These are phyloP conservation scores for Rhizopus arrhizus DNA, from an alignment of 371 early-diverging fungal species.

Conservation along the genomic window DNA sequence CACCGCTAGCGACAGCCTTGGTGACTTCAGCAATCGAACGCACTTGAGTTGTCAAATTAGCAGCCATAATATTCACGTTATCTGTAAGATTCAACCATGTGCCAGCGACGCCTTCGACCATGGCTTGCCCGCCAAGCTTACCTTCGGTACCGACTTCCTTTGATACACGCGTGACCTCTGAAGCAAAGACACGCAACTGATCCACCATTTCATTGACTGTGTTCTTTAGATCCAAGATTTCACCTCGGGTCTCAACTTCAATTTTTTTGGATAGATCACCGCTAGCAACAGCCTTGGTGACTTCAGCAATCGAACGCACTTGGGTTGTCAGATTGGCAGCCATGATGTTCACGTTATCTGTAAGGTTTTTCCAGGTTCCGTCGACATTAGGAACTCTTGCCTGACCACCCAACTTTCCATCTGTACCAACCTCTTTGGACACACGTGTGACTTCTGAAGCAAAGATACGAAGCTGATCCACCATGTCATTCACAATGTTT, in stretches of 20 bases:
- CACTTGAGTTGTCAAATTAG: conserved; percentile 33
- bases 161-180: conserved; percentile 52
- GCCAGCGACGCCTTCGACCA: conserved; percentile 41
- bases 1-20: conserved; percentile 37
- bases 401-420: conserved; percentile 56
- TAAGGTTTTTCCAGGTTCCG: conserved; percentile 53
- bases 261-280: conserved; percentile 40
- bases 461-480: conserved; percentile 45
- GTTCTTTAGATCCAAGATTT: conserved; percentile 37
- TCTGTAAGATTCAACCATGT: conserved; percentile 46
- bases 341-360: conserved; percentile 52
- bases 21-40: conserved; percentile 34
- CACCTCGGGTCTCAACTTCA: conserved; percentile 37
- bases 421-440: conserved; percentile 43
- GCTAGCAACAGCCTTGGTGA: conserved; percentile 32
- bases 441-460: conserved; percentile 57
- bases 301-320: conserved; percentile 52
- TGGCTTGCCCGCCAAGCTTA: conserved; percentile 47
- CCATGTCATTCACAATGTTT: conserved; percentile 38
- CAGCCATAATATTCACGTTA: conserved; percentile 44
- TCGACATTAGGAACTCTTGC: conserved; percentile 42
- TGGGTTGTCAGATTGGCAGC: conserved; percentile 59
- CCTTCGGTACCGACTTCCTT: conserved; percentile 42
- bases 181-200: conserved; percentile 38
- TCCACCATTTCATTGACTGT: conserved; percentile 43